phyloP scores from a whole-genome alignment of 1,284 basidiomycete species.

The Gomphus sp. region DNA sequence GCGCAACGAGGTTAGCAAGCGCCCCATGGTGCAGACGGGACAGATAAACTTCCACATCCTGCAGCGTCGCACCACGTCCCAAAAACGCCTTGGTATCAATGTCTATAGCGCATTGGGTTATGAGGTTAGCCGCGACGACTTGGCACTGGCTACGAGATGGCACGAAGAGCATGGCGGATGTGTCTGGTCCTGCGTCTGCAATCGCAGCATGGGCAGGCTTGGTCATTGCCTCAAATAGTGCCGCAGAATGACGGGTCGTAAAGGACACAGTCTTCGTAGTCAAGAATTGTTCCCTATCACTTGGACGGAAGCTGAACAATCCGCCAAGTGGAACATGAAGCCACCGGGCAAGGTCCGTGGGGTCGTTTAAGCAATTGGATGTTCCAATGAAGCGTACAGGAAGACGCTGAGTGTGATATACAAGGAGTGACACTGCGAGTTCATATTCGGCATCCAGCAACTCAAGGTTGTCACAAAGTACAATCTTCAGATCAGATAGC shows the following conservation, averaged over 20 bases:
- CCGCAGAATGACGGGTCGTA: slow-evolving; percentile 79
- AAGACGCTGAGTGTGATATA: slow-evolving; percentile 48
- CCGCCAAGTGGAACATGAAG: slow-evolving; percentile 60
- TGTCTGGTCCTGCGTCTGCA: slow-evolving; percentile 29
- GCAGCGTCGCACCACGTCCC: slow-evolving; percentile 39
- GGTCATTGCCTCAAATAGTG: slow-evolving; percentile 86
- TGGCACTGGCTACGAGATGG: slow-evolving; percentile 79
- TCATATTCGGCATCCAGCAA: slow-evolving; percentile 81
- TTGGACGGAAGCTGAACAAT: slow-evolving; percentile 75
- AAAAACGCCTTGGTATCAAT: slow-evolving; percentile 71
- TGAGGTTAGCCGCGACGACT: slow-evolving; percentile 73
- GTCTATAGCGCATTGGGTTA: slow-evolving; percentile 81
- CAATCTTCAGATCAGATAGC: slow-evolving; percentile 45
- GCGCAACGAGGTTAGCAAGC: slow-evolving; percentile 71
- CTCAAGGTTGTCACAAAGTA: slow-evolving; percentile 84
- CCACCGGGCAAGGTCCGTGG: slow-evolving; percentile 78
- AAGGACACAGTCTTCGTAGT: slow-evolving; percentile 68
- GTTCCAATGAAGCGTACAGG: slow-evolving; percentile 75
- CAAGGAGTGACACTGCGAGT: slow-evolving; percentile 63
- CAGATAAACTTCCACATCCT: slow-evolving; percentile 55
- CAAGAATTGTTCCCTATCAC: slow-evolving; percentile 77
- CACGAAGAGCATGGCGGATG: slow-evolving; percentile 78
- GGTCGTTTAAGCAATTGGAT: slow-evolving; percentile 73
- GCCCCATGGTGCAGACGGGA: slow-evolving; percentile 54
- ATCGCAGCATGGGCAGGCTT: slow-evolving; percentile 81